These are phyloP conservation scores for Sclerotinia subarctica DNA, from an alignment of 2,329 filamentous ascomycete species.

Conservation along the genomic window DNA sequence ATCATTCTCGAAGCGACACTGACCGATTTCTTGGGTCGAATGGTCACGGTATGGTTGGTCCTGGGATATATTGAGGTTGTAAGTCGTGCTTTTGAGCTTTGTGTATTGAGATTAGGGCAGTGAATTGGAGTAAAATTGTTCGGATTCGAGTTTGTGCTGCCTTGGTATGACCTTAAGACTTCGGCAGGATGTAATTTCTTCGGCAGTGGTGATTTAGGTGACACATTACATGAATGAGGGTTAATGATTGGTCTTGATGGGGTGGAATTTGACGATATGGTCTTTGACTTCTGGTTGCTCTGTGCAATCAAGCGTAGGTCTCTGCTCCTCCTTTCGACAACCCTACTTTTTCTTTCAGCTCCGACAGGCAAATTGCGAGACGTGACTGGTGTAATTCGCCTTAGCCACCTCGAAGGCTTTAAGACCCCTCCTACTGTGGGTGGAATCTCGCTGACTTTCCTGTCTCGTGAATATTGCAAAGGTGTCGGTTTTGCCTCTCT, in stretches of 20 bases:
- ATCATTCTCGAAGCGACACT: constrained; percentile 13
- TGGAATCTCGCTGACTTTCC: not conserved
- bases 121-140: not conserved
- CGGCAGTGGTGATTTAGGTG: not conserved
- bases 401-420: not conserved
- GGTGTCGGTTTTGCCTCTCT: not conserved
- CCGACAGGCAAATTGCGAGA: not conserved
- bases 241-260: not conserved
- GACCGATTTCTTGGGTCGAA: not conserved
- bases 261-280: not conserved
- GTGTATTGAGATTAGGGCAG: not conserved
- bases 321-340: not conserved
- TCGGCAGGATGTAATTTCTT: not conserved
- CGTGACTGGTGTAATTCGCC: not conserved
- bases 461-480: not conserved
- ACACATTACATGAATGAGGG: not conserved
- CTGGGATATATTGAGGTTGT: no score
- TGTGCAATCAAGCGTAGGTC: not conserved
- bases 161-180: not conserved
- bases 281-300: not conserved
- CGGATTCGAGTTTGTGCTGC: not conserved
- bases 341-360: not conserved
- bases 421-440: not conserved
- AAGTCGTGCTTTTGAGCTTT: not conserved
- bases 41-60: not conserved